These are phyloP conservation scores for Phialophora expanda DNA, from an alignment of 2,329 filamentous ascomycete genomes.

Conservation along the genomic window DNA sequence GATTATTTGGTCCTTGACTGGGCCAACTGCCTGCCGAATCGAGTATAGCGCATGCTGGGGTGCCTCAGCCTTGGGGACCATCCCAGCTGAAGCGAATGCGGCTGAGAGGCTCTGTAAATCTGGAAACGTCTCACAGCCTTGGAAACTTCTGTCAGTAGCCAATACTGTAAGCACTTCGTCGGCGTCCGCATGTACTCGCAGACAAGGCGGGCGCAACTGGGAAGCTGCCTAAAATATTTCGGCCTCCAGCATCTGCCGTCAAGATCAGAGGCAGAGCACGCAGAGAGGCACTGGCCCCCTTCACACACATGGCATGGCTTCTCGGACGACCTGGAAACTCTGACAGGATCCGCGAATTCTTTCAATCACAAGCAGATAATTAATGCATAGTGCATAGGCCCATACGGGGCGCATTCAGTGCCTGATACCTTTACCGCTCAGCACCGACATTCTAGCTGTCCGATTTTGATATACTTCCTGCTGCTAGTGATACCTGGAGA, in stretches of 20 bases:
- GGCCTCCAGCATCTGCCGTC: neutral
- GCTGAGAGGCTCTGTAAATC: neutral
- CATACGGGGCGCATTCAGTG: too few relatives aligned
- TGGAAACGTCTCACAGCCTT: neutral
- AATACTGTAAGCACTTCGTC: neutral
- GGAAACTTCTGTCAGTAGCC: neutral
- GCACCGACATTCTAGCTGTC: too few relatives aligned
- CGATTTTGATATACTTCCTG: neutral
- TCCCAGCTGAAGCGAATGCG: constrained; percentile 1
- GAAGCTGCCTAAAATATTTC: neutral
- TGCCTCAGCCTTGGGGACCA: constrained; percentile 2
- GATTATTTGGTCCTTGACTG: neutral
- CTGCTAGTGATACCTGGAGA: neutral
- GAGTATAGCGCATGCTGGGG: neutral
- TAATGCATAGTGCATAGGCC: too few relatives aligned
- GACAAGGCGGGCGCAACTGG: neutral
- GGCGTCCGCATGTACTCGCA: neutral
- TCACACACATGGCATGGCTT: neutral
- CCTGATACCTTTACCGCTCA: too few relatives aligned
- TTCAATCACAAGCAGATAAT: too few relatives aligned
- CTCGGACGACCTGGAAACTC: too few relatives aligned
- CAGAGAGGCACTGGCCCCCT: neutral
- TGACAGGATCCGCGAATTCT: too few relatives aligned
- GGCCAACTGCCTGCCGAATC: neutral
- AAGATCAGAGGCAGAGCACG: neutral